Conservation (phyloP, 768 basidiomycete species). For the Russula sp. region DNA sequence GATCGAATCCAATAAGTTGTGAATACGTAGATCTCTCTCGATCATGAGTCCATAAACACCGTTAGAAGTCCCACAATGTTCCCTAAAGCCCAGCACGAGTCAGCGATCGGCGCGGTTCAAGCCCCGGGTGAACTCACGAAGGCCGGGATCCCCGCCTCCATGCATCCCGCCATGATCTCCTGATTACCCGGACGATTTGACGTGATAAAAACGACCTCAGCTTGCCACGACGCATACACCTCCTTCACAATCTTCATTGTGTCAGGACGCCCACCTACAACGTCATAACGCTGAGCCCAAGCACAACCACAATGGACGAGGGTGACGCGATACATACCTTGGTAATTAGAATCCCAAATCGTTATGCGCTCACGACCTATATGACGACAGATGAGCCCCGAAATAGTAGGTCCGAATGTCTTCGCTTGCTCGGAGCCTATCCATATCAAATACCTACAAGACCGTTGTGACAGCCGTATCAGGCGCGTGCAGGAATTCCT, state of each 20-base stretch:
- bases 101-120: neutral
- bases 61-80: slow-evolving; percentile 63
- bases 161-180: slow-evolving; percentile 76
- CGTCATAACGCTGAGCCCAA: neutral
- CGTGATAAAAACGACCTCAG: slow-evolving; percentile 79
- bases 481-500: slow-evolving; percentile 19
- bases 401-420: slow-evolving; percentile 77
- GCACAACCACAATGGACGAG: neutral
- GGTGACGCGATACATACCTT: slow-evolving; percentile 23
- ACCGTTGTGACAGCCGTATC: slow-evolving; percentile 7
- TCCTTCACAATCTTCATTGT: slow-evolving; percentile 71
- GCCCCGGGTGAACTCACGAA: slow-evolving; percentile 20
- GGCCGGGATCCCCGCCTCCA: slow-evolving; percentile 56
- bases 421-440: slow-evolving; percentile 82
- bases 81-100: slow-evolving; percentile 27
- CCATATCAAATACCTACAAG: slow-evolving; percentile 67
- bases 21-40: neutral
- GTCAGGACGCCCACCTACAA: slow-evolving; percentile 59
- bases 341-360: slow-evolving; percentile 70
- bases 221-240: slow-evolving; percentile 58
- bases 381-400: slow-evolving; percentile 61
- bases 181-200: slow-evolving; percentile 75
- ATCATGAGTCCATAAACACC: neutral
- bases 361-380: slow-evolving; percentile 65
- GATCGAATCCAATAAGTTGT: neutral